Conservation (phyloP, 1,284 basidiomycete species). For the Fomitopsis betulina region DNA sequence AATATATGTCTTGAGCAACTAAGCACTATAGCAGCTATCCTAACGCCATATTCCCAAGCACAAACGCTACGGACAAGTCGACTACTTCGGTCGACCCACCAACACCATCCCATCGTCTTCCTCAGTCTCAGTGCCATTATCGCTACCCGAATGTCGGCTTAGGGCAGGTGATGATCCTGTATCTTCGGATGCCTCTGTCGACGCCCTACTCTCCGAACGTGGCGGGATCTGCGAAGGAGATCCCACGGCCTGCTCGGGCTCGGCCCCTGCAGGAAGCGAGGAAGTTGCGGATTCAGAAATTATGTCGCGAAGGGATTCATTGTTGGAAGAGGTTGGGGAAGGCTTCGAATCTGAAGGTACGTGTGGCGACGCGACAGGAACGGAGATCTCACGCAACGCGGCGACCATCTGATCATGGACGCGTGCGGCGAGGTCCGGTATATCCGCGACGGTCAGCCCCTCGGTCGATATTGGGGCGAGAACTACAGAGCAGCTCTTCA, state of each 20-base stretch:
- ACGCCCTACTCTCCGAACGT: constrained; percentile 27
- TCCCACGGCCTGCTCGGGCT: constrained; percentile 9
- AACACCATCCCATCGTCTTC: constrained; percentile 78
- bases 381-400: constrained; percentile 63
- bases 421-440: constrained; percentile 53
- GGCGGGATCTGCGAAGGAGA: constrained; percentile 11
- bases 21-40: background rate
- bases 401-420: constrained; percentile 74
- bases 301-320: constrained; percentile 8
- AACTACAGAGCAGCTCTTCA: constrained; percentile 38
- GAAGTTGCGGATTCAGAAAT: constrained; percentile 3
- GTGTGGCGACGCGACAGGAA: constrained; percentile 30
- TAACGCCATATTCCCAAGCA: background rate
- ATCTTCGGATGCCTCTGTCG: constrained; percentile 32
- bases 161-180: constrained; percentile 34
- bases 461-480: constrained; percentile 74
- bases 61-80: background rate
- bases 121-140: constrained; percentile 66
- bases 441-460: constrained; percentile 65
- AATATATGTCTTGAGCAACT: background rate
- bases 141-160: constrained; percentile 39
- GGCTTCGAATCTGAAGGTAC: constrained; percentile 15
- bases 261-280: constrained; percentile 10
- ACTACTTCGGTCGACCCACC: constrained; percentile 50
- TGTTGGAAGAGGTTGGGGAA: constrained; percentile 11